phyloP scores from a whole-genome alignment of 371 early-diverging fungal genomes.

The Mortierella sp. region DNA sequence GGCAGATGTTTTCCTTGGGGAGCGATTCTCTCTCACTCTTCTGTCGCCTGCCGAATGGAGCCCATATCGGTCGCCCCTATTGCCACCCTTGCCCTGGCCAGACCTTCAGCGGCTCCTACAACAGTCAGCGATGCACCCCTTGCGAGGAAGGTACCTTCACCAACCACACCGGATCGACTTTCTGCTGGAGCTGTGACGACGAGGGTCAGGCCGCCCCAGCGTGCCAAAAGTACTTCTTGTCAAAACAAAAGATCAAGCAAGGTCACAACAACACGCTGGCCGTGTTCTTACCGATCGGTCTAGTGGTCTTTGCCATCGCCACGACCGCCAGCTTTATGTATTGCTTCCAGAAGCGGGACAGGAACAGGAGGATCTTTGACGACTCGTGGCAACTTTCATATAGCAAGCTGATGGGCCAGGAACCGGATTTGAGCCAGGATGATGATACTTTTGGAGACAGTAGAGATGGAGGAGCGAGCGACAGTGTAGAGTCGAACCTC shows the following conservation, averaged over 20 bases:
- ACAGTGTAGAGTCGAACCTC: background rate
- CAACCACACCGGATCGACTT: conserved; percentile 20
- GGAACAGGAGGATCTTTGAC: conserved; percentile 23
- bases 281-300: conserved; percentile 29
- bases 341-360: conserved; percentile 9
- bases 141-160: conserved; percentile 30
- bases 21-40: conserved; percentile 2
- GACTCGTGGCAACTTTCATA: conserved; percentile 38
- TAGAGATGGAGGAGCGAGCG: background rate
- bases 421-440: conserved; percentile 13
- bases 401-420: conserved; percentile 26
- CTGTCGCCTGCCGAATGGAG: conserved; percentile 18
- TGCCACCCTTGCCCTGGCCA: conserved; percentile 25
- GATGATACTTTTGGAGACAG: background rate
- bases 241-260: conserved; percentile 21
- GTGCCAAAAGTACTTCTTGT: conserved; percentile 29
- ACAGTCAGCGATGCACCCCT: conserved; percentile 15
- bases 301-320: conserved; percentile 2
- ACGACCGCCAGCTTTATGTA: conserved; percentile 9
- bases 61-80: conserved; percentile 13
- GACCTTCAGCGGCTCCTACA: conserved; percentile 22
- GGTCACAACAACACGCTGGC: conserved; percentile 10
- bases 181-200: conserved; percentile 28
- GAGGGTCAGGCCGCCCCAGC: background rate
- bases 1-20: conserved; percentile 18